Percentiles rank a stretch among this genome's conserved stretches.
phyloP scores from a whole-genome alignment of 1,284 basidiomycete species.

The Erythrobasidium hasegawianum region DNA sequence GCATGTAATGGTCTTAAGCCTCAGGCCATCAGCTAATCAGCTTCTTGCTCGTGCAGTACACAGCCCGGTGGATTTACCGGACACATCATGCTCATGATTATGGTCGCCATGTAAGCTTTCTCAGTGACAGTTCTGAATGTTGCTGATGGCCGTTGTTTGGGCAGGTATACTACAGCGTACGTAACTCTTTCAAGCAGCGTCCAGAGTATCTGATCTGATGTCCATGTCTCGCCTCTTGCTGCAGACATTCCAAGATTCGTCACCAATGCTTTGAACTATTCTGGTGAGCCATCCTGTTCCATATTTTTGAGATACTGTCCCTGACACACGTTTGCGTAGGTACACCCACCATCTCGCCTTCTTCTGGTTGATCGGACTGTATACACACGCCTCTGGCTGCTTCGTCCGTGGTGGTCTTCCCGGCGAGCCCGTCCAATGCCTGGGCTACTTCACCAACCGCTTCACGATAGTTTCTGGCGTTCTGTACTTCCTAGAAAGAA shows the following conservation, averaged over 20 bases:
- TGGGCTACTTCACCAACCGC: slow-evolving; percentile 80
- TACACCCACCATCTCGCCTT: slow-evolving; percentile 86
- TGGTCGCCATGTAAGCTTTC: slow-evolving; percentile 62
- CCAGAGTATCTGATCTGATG: too few relatives aligned
- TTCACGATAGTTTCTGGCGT: slow-evolving; percentile 82
- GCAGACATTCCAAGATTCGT: slow-evolving; percentile 13
- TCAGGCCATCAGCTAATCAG: too few relatives aligned
- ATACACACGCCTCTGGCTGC: slow-evolving; percentile 83
- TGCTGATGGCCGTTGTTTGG: too few relatives aligned
- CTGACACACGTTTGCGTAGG: too few relatives aligned
- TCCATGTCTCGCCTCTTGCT: background rate
- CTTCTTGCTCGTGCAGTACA: slow-evolving; percentile 2
- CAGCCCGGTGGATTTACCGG: slow-evolving; percentile 60
- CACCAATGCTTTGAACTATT: slow-evolving; percentile 61
- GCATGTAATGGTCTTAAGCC: too few relatives aligned
- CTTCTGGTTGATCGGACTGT: slow-evolving; percentile 70
- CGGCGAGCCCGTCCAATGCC: slow-evolving; percentile 68
- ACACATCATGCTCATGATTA: slow-evolving; percentile 68
- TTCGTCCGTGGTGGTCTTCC: slow-evolving; percentile 72
- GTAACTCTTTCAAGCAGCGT: too few relatives aligned
- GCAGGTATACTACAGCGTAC: slow-evolving; percentile 40
- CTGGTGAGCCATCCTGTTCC: too few relatives aligned
- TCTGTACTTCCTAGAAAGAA: slow-evolving; percentile 75
- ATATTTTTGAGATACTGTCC: too few relatives aligned
- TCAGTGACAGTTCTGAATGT: too few relatives aligned